These are phyloP conservation scores for Stropharia rugosoannulata DNA, from an alignment of 768 basidiomycete genomes.

Conservation along the genomic window DNA sequence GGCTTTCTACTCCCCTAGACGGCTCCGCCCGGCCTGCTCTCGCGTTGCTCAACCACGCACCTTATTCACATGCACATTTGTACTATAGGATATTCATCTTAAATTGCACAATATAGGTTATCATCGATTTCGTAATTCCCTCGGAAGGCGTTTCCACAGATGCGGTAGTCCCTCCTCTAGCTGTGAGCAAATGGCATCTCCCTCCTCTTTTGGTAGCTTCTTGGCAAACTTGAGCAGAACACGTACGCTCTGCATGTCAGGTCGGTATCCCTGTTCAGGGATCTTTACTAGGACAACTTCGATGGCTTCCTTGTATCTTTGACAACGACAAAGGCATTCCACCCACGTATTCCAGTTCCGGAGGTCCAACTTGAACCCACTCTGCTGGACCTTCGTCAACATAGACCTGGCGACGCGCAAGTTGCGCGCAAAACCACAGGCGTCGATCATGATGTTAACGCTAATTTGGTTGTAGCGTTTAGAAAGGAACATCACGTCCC, in stretches of 20 bases:
- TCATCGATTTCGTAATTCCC: constrained; percentile 20
- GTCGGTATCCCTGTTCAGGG: constrained; percentile 45
- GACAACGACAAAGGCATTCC: constrained; percentile 81
- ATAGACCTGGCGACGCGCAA: constrained; percentile 52
- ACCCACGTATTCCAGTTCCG: constrained; percentile 82
- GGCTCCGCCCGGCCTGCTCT: constrained; percentile 34
- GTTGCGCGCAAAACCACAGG: constrained; percentile 66
- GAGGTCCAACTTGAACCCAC: constrained; percentile 52
- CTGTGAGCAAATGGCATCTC: constrained; percentile 39
- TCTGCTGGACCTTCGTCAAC: constrained; percentile 47
- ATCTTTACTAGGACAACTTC: constrained; percentile 66
- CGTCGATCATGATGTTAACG: constrained; percentile 83
- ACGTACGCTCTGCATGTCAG: constrained; percentile 47
- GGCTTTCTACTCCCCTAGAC: constrained; percentile 54
- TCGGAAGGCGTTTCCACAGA: constrained; percentile 28
- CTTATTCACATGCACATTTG: constrained; percentile 16
- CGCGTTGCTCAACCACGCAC: constrained; percentile 71
- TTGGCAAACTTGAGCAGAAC: constrained; percentile 58
- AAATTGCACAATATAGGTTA: constrained; percentile 5
- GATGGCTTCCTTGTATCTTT: constrained; percentile 65
- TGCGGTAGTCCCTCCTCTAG: constrained; percentile 41
- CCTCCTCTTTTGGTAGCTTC: constrained; percentile 14
- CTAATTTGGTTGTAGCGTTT: constrained; percentile 58
- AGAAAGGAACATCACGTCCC: constrained; percentile 71
- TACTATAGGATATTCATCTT: constrained; percentile 17